These are phyloP conservation scores for Fusarium verrucosum DNA, from an alignment of 2,329 filamentous ascomycete genomes.

Conservation along the genomic window DNA sequence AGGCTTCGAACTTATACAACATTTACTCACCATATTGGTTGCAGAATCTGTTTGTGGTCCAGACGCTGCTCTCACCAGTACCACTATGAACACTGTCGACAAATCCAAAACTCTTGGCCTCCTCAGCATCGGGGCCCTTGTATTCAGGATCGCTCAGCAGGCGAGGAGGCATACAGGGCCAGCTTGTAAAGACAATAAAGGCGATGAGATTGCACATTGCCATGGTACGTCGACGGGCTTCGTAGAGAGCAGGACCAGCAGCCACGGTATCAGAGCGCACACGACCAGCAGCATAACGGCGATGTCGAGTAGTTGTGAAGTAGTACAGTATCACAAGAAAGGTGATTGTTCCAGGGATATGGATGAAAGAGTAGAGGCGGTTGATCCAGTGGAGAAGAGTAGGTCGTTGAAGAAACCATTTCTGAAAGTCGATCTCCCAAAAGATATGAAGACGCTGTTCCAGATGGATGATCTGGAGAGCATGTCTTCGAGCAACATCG, in stretches of 20 bases:
- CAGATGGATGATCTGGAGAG: slow-evolving; percentile 72
- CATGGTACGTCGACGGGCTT: slow-evolving; percentile 66
- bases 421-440: slow-evolving; percentile 70
- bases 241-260: slow-evolving; percentile 60
- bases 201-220: slow-evolving; percentile 69
- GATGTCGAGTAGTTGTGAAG: slow-evolving; percentile 71
- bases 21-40: slow-evolving; percentile 75
- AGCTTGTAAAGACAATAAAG: slow-evolving; percentile 69
- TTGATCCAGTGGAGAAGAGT: slow-evolving; percentile 74
- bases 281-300: slow-evolving; percentile 46
- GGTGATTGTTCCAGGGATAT: slow-evolving; percentile 78
- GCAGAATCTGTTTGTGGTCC: slow-evolving; percentile 73
- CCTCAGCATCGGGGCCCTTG: slow-evolving; percentile 61
- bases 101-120: slow-evolving; percentile 70
- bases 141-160: slow-evolving; percentile 66
- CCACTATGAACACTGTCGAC: slow-evolving; percentile 67
- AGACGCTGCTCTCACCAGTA: slow-evolving; percentile 61
- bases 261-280: slow-evolving; percentile 44
- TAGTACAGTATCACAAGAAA: slow-evolving; percentile 73
- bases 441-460: slow-evolving; percentile 73
- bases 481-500: slow-evolving; percentile 73
- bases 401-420: slow-evolving; percentile 60
- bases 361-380: slow-evolving; percentile 78
- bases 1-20: slow-evolving; percentile 28
- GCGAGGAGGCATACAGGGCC: slow-evolving; percentile 71